A percentile compares a stretch with the other conserved stretches of the same genome.
Evolutionary conservation across 768 basidiomycete genomes (phyloP).

Genomic region (Lyophyllum atratum): DNA sequence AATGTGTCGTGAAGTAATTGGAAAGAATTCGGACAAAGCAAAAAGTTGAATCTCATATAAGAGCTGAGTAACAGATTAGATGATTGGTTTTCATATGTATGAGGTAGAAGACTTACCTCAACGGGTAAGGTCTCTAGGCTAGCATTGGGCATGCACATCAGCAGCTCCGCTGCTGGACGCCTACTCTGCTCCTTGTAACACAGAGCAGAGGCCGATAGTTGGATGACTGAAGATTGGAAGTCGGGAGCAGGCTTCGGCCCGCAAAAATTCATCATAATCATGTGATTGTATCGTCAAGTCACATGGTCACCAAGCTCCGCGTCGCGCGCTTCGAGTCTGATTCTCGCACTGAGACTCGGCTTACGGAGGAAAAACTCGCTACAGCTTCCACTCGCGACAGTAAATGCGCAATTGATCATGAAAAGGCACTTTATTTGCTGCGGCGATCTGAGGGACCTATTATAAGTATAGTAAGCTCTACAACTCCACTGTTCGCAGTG

Average conservation of each 20-base stretch:
- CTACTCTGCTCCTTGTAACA: background rate
- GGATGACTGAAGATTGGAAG: background rate
- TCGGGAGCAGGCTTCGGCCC: background rate
- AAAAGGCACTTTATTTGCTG: too few relatives aligned
- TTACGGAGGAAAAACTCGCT: too few relatives aligned
- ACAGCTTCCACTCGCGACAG: too few relatives aligned
- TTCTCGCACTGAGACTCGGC: too few relatives aligned
- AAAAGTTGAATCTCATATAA: slow-evolving; percentile 76
- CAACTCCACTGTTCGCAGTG: too few relatives aligned
- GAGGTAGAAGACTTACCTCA: slow-evolving; percentile 32
- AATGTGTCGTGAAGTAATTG: slow-evolving; percentile 56
- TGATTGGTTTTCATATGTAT: background rate
- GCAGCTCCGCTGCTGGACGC: background rate
- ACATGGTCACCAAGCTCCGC: background rate
- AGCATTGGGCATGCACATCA: background rate
- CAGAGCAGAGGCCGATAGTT: background rate
- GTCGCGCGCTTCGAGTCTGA: background rate
- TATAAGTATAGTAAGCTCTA: too few relatives aligned
- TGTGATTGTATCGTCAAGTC: background rate
- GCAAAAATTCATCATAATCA: background rate
- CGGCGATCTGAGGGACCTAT: too few relatives aligned
- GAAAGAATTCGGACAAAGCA: slow-evolving; percentile 66
- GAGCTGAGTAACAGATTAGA: slow-evolving; percentile 48
- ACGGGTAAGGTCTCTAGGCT: slow-evolving; percentile 38
- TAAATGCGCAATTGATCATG: too few relatives aligned